These are phyloP conservation scores for Monosporozyma servazzii DNA, from an alignment of 805 yeast genomes.

Conservation along the genomic window DNA sequence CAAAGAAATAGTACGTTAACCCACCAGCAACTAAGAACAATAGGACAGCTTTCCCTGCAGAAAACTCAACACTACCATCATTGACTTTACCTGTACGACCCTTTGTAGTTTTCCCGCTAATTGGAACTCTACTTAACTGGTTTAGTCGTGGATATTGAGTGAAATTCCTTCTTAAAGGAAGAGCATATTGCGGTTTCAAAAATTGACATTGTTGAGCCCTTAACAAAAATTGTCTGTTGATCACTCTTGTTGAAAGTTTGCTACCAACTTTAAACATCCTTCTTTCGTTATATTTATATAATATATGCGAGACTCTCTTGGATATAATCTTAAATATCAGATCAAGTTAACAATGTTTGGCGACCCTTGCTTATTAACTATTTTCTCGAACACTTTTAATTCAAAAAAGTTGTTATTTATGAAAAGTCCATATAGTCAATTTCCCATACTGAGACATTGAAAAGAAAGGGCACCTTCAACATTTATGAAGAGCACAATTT, in stretches of 20 bases:
- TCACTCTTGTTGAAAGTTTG: not conserved
- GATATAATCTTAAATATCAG: too few relatives aligned
- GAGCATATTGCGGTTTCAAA: not conserved
- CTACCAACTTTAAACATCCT: not conserved
- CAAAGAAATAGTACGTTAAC: conserved; percentile 60
- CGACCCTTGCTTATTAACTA: not conserved
- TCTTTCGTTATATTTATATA: not conserved
- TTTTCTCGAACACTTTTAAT: not conserved
- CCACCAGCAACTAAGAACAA: conserved; percentile 64
- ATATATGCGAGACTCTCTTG: not conserved
- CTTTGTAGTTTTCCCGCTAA: conserved; percentile 37
- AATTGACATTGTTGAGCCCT: not conserved
- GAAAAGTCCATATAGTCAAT: not conserved
- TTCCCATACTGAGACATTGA: too few relatives aligned
- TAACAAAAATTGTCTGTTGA: not conserved
- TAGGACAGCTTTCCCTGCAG: conserved; percentile 77
- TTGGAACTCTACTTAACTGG: conserved; percentile 72
- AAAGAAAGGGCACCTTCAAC: not conserved
- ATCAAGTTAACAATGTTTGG: not conserved
- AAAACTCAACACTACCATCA: conserved; percentile 49
- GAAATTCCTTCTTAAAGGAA: not conserved
- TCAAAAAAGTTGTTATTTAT: not conserved
- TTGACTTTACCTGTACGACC: conserved; percentile 29
- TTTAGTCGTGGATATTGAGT: not conserved
- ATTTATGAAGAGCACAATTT: too few relatives aligned